phyloP scores from a whole-genome alignment of 2,329 filamentous ascomycete genomes.

The Corynespora cassiicola region DNA sequence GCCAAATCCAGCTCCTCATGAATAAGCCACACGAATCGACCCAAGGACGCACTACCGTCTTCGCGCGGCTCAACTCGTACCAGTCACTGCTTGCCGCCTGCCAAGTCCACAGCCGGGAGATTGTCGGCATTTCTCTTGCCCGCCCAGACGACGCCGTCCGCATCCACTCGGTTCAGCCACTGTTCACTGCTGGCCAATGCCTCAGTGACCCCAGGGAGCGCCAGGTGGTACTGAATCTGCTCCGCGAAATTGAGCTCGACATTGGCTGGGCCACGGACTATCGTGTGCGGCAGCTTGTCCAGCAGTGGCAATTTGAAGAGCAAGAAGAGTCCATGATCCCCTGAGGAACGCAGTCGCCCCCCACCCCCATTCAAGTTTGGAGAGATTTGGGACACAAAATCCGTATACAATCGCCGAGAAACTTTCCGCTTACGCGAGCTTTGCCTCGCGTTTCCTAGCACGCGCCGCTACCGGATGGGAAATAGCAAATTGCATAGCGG shows the following conservation, averaged over 20 bases:
- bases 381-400: background rate
- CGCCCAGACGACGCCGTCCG: conserved; percentile 63
- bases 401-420: no score
- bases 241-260: conserved; percentile 67
- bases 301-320: conserved; percentile 53
- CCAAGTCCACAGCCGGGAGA: conserved; percentile 65
- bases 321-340: conserved; percentile 17
- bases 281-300: conserved; percentile 60
- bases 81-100: conserved; percentile 63
- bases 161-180: conserved; percentile 64
- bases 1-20: conserved; percentile 65
- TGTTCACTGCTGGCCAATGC: conserved; percentile 69
- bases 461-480: no score
- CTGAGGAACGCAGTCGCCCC: conserved; percentile 1
- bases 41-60: conserved; percentile 58
- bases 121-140: conserved; percentile 65
- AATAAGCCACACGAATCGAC: conserved; percentile 66
- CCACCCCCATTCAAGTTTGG: background rate
- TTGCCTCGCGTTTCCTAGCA: no score
- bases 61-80: conserved; percentile 62
- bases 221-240: conserved; percentile 60
- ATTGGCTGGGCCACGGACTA: conserved; percentile 70
- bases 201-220: conserved; percentile 62
- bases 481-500: no score
- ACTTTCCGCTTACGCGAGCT: no score